Base-by-base conservation (phyloP, 345 rosid species). In the Raphanus sativus region DNA sequence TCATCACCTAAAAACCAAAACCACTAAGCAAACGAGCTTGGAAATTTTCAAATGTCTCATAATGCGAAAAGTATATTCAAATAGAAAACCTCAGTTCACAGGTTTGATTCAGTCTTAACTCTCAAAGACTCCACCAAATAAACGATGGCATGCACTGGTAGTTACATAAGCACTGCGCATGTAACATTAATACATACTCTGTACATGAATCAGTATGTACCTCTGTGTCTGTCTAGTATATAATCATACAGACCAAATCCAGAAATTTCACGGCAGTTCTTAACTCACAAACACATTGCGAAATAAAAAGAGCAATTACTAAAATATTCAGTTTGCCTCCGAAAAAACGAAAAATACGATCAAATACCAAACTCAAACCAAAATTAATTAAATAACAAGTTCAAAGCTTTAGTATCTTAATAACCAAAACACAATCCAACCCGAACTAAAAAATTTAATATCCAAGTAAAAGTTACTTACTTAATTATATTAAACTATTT, bases 101-200 rank as follows among this genome's bases (percentile, higher is more conserved):
- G 61, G 59, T 73, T 78, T 78, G 77, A 78, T 78, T 65, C 69
- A 36, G 81, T 78, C 81, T 72, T 12, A 36, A 58, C 62, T 71
- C 52, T 30, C 26, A 29, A 69, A 71, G 77, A 45, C 68, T 32
- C 48, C 66, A 69, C 67, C 76, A 77, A 55, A 64, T 21, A 21
- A 21, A 21, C 21, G 21, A 62, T 55, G 26, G 62, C 62, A 77
- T 70, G 5, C 13, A 50, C 5, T 63, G 33, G 71, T 63, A 12
- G 75, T 65, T 40, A 65, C 29, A 50, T 34, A 3, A 15, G 69
- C 62, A 60, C 55, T n/a, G n/a, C n/a, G 13, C 45, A 3, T 1
- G 9, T 67, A 30, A 21, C n/a, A n/a, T 62, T n/a, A 6, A 29
- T 12, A 60, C 34, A 28, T 30, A 13, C 6, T 30, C 32, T 69